These are phyloP conservation scores for Boletus tylopilopsis DNA, from an alignment of 768 basidiomycete genomes.

Conservation along the genomic window DNA sequence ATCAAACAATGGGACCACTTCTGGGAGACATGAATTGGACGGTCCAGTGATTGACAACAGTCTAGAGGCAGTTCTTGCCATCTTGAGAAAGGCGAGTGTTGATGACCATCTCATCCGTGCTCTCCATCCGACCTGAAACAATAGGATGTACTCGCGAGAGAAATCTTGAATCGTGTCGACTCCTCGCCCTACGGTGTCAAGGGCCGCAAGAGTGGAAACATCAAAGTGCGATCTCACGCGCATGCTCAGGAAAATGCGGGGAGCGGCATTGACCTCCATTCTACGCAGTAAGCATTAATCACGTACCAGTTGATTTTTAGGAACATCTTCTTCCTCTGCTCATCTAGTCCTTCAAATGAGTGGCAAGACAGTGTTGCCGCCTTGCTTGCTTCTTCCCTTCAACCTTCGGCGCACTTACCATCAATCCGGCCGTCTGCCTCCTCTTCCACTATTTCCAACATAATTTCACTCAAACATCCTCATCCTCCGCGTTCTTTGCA, in stretches of 20 bases:
- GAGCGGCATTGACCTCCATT: slow-evolving; percentile 40
- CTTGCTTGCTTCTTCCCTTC: slow-evolving; percentile 21
- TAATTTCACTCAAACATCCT: slow-evolving; percentile 12
- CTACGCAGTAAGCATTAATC: slow-evolving; percentile 54
- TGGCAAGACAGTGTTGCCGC: slow-evolving; percentile 70
- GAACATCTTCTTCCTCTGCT: slow-evolving; percentile 4
- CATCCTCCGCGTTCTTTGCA: slow-evolving; percentile 5
- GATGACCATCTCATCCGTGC: not conserved
- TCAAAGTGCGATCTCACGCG: slow-evolving; percentile 24
- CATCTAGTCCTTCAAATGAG: slow-evolving; percentile 67
- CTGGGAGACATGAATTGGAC: slow-evolving; percentile 15
- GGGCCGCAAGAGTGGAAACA: slow-evolving; percentile 52
- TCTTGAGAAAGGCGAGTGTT: slow-evolving; percentile 47
- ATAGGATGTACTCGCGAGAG: slow-evolving; percentile 73
- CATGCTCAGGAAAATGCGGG: slow-evolving; percentile 17
- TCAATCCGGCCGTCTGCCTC: not conserved
- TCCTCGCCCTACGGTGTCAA: slow-evolving; percentile 73
- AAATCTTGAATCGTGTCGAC: slow-evolving; percentile 81
- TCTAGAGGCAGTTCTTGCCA: slow-evolving; percentile 39
- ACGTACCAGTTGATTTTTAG: not conserved
- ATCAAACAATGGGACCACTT: slow-evolving; percentile 30
- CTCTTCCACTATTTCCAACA: not conserved
- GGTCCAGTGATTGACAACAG: slow-evolving; percentile 10
- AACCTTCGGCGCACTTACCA: slow-evolving; percentile 3
- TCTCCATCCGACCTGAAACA: slow-evolving; percentile 6